Evolutionary conservation across 1,139 yeast genomes (phyloP).

Genomic region (Nakaseomyces uthaithaninus): DNA sequence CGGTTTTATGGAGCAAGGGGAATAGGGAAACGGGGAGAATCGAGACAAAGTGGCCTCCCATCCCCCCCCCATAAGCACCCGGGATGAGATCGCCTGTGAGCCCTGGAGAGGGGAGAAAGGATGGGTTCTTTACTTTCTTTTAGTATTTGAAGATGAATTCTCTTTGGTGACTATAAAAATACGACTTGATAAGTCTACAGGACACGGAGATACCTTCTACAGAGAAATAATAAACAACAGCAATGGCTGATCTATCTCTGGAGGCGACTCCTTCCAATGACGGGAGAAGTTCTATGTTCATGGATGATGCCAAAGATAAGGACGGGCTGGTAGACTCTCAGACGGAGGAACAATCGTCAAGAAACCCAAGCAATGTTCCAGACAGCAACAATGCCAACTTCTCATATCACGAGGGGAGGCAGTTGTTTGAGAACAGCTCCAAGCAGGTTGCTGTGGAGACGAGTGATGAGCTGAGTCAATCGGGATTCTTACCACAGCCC

Average conservation of each 20-base stretch:
- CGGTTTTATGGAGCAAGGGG: too few relatives aligned
- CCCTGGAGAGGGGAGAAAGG: too few relatives aligned
- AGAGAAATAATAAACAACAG: not conserved
- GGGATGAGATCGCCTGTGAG: too few relatives aligned
- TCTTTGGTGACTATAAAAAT: too few relatives aligned
- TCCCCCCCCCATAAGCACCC: too few relatives aligned
- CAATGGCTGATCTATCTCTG: slow-evolving; percentile 7
- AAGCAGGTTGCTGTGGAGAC: slow-evolving; percentile 29
- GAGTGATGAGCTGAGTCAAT: slow-evolving; percentile 12
- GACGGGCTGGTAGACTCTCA: slow-evolving; percentile 18
- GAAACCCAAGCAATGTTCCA: slow-evolving; percentile 14
- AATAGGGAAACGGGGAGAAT: too few relatives aligned
- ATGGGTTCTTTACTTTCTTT: too few relatives aligned
- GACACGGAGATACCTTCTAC: not conserved
- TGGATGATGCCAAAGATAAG: slow-evolving; percentile 16
- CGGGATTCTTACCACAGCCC: slow-evolving; percentile 18
- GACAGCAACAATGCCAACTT: slow-evolving; percentile 21
- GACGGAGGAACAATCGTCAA: slow-evolving; percentile 14
- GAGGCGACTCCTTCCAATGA: slow-evolving; percentile 9
- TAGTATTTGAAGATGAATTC: too few relatives aligned
- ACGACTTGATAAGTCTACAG: too few relatives aligned
- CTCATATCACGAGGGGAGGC: slow-evolving; percentile 30
- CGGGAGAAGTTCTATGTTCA: slow-evolving; percentile 8
- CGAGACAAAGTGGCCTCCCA: too few relatives aligned
- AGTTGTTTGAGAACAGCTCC: slow-evolving; percentile 27